Evolutionary conservation across 495 filamentous ascomycete species (phyloP).

Genomic region (Rostrohypoxylon terebratum): DNA sequence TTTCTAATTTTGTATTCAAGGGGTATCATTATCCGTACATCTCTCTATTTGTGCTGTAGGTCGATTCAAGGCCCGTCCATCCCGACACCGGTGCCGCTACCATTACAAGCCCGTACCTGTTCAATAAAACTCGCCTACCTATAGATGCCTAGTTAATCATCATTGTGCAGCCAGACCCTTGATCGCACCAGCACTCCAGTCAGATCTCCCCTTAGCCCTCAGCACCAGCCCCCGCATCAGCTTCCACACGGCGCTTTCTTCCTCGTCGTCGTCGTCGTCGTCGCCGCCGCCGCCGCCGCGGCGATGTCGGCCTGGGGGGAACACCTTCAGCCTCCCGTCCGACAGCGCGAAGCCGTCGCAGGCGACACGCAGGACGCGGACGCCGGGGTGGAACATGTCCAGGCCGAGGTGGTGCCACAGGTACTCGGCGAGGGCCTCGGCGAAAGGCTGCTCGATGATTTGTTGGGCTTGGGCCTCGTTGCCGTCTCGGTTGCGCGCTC

Average conservation of each 20-base stretch:
- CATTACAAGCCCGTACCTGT: background rate
- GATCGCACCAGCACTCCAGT: conserved; percentile 22
- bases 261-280: conserved; percentile 2
- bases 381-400: conserved; percentile 59
- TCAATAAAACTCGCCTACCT: too few species aligned
- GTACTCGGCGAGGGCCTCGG: conserved; percentile 57
- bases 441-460: conserved; percentile 52
- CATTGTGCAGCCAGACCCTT: background rate
- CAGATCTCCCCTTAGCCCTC: conserved; percentile 27
- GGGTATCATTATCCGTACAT: conserved; percentile 27
- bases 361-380: conserved; percentile 56
- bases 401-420: conserved; percentile 55
- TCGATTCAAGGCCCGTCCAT: background rate
- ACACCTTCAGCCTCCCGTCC: conserved; percentile 59
- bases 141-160: background rate
- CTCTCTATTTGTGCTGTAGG: too few species aligned
- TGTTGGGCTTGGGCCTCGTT: conserved; percentile 15
- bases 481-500: conserved; percentile 17
- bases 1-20: conserved; percentile 5
- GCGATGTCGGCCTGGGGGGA: conserved; percentile 30
- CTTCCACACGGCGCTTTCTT: conserved; percentile 29
- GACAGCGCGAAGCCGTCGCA: conserved; percentile 61
- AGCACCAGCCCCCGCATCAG: conserved; percentile 35
- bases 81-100: background rate
- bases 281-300: conserved; percentile 4